Evolutionary conservation across 2,329 filamentous ascomycete species (phyloP).

Genomic region (Aspergillus niger): DNA sequence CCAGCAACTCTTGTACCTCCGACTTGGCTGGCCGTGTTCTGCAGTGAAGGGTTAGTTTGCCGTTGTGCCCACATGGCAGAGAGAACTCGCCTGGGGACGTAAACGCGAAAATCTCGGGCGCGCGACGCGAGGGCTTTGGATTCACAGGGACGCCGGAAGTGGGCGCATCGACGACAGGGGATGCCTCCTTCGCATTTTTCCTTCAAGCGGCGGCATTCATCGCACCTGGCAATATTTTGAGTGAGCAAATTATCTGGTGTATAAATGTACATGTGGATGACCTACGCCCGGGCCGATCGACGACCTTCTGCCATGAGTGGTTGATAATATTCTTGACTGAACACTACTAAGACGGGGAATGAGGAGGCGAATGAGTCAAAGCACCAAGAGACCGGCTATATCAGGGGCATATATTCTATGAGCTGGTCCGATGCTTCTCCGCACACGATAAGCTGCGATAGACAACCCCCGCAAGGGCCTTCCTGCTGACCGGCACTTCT

Average conservation of each 20-base stretch:
- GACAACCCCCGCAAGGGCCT: neutral
- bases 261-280: neutral
- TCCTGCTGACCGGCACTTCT: too few relatives aligned
- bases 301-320: neutral
- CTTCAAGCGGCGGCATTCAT: slow-evolving; percentile 22
- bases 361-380: neutral
- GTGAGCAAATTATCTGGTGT: neutral
- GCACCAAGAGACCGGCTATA: too few relatives aligned
- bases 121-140: slow-evolving; percentile 7
- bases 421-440: neutral
- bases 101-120: neutral
- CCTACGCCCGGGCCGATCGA: neutral
- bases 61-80: too few relatives aligned
- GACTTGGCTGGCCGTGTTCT: neutral
- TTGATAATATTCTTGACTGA: neutral
- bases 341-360: neutral
- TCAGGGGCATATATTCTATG: neutral
- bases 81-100: neutral
- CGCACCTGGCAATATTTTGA: neutral
- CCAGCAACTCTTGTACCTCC: slow-evolving; percentile 10
- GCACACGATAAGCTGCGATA: neutral
- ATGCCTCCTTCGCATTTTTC: slow-evolving; percentile 24
- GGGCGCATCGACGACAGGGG: slow-evolving; percentile 20
- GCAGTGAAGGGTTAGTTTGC: too few relatives aligned
- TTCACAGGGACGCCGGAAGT: slow-evolving; percentile 18